These are phyloP conservation scores for Fusarium veterinarium DNA, from an alignment of 2,329 filamentous ascomycete species.

Conservation along the genomic window DNA sequence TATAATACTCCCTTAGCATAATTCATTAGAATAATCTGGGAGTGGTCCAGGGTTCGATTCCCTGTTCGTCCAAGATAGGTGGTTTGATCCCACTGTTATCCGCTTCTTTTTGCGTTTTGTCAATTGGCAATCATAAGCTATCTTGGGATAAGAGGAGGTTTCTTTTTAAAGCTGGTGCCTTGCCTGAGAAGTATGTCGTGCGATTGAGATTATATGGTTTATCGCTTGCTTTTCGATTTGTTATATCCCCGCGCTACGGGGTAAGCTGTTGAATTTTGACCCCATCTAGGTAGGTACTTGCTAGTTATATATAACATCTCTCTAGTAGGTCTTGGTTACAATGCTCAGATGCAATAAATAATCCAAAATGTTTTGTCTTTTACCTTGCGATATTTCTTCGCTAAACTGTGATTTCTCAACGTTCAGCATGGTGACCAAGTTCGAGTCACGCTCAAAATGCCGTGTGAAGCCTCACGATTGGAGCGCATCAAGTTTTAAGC, in stretches of 20 bases:
- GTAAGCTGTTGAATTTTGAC: background rate
- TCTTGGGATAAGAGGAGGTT: rapidly evolving
- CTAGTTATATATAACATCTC: background rate
- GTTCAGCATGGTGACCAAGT: rapidly evolving
- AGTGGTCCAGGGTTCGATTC: constrained; percentile 33
- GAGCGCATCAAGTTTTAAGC: constrained; percentile 2
- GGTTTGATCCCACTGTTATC: constrained; percentile 13
- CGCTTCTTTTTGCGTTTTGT: constrained; percentile 1
- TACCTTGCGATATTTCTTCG: rapidly evolving
- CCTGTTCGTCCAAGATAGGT: constrained; percentile 23
- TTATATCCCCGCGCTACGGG: background rate
- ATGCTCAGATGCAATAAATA: rapidly evolving
- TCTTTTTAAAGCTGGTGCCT: rapidly evolving
- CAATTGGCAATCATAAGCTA: rapidly evolving
- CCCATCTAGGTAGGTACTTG: too few species aligned
- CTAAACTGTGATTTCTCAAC: rapidly evolving
- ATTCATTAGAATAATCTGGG: constrained; percentile 4
- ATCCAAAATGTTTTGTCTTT: too few species aligned
- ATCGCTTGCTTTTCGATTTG: rapidly evolving
- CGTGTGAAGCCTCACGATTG: background rate
- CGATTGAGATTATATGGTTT: too few species aligned
- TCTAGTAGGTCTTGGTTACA: background rate
- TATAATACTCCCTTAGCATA: constrained; percentile 27
- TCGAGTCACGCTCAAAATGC: rapidly evolving
- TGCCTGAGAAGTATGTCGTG: rapidly evolving